These are phyloP conservation scores for Coccomyxa subellipsoidea DNA, from an alignment of 163 green algal genomes.

Conservation along the genomic window DNA sequence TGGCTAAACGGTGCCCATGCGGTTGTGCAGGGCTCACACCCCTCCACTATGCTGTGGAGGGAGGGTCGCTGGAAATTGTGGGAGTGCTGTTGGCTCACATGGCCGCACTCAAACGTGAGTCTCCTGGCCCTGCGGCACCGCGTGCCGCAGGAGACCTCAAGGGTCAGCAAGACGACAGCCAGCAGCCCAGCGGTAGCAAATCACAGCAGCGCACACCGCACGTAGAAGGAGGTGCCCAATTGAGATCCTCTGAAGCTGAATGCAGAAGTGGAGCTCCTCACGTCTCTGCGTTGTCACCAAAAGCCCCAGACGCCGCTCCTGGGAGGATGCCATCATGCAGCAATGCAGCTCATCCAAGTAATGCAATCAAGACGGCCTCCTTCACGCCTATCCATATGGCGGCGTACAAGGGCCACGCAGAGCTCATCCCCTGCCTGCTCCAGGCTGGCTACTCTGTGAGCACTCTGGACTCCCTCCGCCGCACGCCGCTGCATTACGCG, in stretches of 20 bases:
- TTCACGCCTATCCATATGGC: constrained; percentile 52
- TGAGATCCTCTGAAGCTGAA: too few species aligned
- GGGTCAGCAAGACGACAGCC: constrained; percentile 10
- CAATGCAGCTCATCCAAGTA: too few species aligned
- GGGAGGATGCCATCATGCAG: not conserved
- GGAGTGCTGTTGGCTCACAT: constrained; percentile 25
- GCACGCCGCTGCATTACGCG: constrained; percentile 48
- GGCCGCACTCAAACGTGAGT: not conserved
- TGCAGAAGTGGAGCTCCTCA: too few species aligned
- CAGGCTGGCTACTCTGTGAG: constrained; percentile 32
- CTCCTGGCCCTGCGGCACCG: not conserved
- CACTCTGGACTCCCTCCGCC: constrained; percentile 25
- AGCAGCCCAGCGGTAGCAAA: not conserved
- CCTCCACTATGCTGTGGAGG: constrained; percentile 54
- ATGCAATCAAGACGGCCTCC: too few species aligned
- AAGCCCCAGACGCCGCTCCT: not conserved
- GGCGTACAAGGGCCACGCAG: constrained; percentile 32
- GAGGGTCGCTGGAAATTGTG: constrained; percentile 43
- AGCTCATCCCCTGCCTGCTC: constrained; percentile 38
- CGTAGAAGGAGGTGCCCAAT: not conserved
- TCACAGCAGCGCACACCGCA: not conserved
- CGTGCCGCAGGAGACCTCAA: not conserved
- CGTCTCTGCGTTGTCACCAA: not conserved
- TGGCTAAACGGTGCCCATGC: not conserved
- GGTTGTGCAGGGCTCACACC: constrained; percentile 20